Evolutionary conservation across 192 early-diverging fungal species (phyloP), one percentile per base, ranked within the genome.

Genomic region (Mortierella antarctica): DNA sequence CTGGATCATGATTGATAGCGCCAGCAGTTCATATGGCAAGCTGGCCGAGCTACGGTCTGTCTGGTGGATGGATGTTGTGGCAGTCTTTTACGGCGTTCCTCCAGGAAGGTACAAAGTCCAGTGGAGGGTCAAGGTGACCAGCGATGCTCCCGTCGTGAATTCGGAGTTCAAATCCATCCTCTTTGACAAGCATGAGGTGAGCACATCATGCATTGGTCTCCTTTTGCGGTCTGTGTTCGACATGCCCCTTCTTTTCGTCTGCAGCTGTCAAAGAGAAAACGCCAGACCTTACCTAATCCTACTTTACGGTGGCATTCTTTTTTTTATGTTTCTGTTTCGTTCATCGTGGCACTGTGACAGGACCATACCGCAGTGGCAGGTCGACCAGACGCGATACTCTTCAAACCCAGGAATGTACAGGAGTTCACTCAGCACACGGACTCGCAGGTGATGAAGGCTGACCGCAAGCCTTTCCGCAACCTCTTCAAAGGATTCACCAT

Each of bases 21-120:
- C 15, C 4, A 31, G n/a, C 4, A 80, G 77, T 14, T 18, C 18
- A 31, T 80, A 64, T 52, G 70, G 77, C n/a, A 67, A 57, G 15
- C n/a, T 80, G 21, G 77, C 77, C 1, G 52, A 80, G 39, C n/a
- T 80, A 18, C n/a, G 53, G 12, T 80, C 77, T 3, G 77, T 80
- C 14, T 80, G 70, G 70, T 80, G 77, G 77, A 80, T 80, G 77
- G 77, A 72, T 49, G 65, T 80, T 1, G 40, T 21, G 1, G 59
- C 45, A 1, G 17, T 58, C 7, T 68, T 80, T 18, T 41, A 23
- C 44, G 64, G 70, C 20, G 77, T 80, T 15, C 77, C 70, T 6
- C 64, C 69, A 2, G 77, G 77, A 9, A 57, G 65, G n/a, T 80
- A 80, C 70, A 80, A 71, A 49, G 65, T 80, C 59, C 77, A 68